Conservation (phyloP, 176 grass and related monocot genomes). For the Oryza meridionalis region DNA sequence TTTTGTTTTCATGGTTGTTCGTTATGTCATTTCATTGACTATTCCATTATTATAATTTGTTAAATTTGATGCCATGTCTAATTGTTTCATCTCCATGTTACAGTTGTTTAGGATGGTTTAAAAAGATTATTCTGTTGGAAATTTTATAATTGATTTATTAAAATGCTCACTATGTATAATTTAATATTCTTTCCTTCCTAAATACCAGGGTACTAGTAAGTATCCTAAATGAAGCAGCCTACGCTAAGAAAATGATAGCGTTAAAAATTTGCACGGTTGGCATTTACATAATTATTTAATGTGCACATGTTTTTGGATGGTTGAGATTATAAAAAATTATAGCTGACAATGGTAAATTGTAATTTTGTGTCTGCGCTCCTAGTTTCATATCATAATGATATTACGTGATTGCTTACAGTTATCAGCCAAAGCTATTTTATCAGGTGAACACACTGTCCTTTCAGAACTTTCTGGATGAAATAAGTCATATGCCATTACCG, state of each 20-base stretch:
- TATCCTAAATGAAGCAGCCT: not conserved
- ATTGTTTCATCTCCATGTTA: not conserved
- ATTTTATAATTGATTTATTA: not conserved
- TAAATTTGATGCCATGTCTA: not conserved
- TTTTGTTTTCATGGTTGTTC: not conserved
- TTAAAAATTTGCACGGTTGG: not conserved
- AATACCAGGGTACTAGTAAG: not conserved
- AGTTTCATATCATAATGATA: not conserved
- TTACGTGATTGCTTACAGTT: not conserved
- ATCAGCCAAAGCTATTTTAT: not conserved
- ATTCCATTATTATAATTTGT: not conserved
- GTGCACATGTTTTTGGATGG: not conserved
- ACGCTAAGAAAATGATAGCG: not conserved
- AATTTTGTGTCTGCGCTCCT: not conserved
- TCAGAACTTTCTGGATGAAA: not conserved
- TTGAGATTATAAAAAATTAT: not conserved
- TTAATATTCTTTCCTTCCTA: not conserved
- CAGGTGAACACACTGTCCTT: not conserved
- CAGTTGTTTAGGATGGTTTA: not conserved
- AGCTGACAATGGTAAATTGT: not conserved
- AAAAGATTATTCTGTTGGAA: not conserved
- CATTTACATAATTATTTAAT: not conserved
- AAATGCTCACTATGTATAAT: not conserved
- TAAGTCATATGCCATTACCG: not conserved
- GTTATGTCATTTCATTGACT: not conserved